phyloP scores from a whole-genome alignment of 176 grass and related monocot genomes.

The Dendrocalamus sinicus region DNA sequence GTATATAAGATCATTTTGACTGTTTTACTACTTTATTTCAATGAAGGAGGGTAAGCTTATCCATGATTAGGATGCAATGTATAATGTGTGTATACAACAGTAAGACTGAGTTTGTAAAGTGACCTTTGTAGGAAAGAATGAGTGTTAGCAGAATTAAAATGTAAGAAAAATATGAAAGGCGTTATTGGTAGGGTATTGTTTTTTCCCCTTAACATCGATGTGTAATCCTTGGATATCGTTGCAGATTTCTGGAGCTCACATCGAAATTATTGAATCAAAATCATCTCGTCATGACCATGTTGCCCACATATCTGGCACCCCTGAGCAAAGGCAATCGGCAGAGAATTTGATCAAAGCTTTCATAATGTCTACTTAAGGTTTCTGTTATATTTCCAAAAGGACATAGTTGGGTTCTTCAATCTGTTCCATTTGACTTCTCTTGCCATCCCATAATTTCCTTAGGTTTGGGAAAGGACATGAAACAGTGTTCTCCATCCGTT shows the following conservation, averaged over 20 bases:
- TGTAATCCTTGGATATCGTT: conserved; percentile 36
- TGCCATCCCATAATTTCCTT: conserved; percentile 38
- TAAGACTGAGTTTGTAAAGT: not conserved
- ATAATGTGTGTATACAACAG: not conserved
- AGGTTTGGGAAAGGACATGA: conserved; percentile 32
- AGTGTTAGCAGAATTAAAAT: not conserved
- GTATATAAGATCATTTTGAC: conserved; percentile 22
- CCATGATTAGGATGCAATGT: not conserved
- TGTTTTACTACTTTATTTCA: not conserved
- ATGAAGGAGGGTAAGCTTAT: not conserved
- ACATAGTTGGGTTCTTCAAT: conserved; percentile 33
- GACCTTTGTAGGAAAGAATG: conserved; percentile 10
- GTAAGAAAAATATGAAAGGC: not conserved
- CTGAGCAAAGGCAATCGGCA: conserved; percentile 79
- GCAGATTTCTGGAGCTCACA: conserved; percentile 95
- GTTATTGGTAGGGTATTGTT: not conserved
- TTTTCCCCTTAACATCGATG: conserved; percentile 9
- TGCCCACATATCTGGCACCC: conserved; percentile 80
- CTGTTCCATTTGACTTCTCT: conserved; percentile 33
- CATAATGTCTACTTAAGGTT: conserved; percentile 80
- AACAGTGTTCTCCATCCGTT: conserved; percentile 20
- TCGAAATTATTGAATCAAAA: conserved; percentile 89
- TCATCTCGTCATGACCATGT: conserved; percentile 81
- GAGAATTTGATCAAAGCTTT: conserved; percentile 98
- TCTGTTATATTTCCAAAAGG: conserved; percentile 26